Evolutionary conservation across 2,329 filamentous ascomycete species (phyloP).

Genomic region (Fusarium hainanense): DNA sequence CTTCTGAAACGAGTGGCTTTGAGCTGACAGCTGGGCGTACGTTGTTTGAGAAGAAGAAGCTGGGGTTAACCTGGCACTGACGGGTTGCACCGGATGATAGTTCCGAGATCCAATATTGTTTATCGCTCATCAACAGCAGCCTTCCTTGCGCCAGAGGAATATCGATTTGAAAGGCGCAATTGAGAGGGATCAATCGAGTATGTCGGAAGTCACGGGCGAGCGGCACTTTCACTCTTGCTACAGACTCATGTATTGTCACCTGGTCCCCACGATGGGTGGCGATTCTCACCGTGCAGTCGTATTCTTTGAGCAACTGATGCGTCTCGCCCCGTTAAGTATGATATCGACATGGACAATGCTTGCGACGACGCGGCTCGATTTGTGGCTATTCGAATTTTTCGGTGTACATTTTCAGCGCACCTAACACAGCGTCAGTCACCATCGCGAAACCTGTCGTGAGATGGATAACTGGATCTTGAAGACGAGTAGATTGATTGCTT

Average conservation of each 20-base stretch:
- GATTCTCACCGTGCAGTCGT: background rate
- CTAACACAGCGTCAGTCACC: background rate
- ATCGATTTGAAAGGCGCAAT: conserved; percentile 4
- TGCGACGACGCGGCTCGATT: conserved; percentile 17
- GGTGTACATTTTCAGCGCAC: background rate
- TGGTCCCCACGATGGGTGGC: conserved; percentile 13
- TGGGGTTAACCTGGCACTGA: conserved; percentile 26
- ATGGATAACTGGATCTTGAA: background rate
- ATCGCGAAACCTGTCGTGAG: conserved; percentile 1
- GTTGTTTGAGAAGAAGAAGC: conserved; percentile 19
- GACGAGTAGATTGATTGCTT: background rate
- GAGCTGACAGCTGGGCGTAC: conserved; percentile 32
- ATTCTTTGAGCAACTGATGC: conserved; percentile 27
- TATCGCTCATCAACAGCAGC: conserved; percentile 16
- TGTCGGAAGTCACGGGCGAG: conserved; percentile 27
- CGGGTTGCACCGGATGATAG: conserved; percentile 33
- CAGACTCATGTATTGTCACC: background rate
- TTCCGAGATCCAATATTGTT: conserved; percentile 18
- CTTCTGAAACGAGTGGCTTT: conserved; percentile 47
- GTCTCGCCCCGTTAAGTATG: background rate
- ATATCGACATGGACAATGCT: conserved; percentile 9
- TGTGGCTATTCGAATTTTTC: conserved; percentile 1
- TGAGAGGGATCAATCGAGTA: conserved; percentile 17
- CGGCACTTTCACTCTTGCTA: conserved; percentile 8
- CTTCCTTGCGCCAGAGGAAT: conserved; percentile 26